These are phyloP conservation scores for Clarireedia monteithiana DNA, from an alignment of 2,329 filamentous ascomycete genomes.

Conservation along the genomic window DNA sequence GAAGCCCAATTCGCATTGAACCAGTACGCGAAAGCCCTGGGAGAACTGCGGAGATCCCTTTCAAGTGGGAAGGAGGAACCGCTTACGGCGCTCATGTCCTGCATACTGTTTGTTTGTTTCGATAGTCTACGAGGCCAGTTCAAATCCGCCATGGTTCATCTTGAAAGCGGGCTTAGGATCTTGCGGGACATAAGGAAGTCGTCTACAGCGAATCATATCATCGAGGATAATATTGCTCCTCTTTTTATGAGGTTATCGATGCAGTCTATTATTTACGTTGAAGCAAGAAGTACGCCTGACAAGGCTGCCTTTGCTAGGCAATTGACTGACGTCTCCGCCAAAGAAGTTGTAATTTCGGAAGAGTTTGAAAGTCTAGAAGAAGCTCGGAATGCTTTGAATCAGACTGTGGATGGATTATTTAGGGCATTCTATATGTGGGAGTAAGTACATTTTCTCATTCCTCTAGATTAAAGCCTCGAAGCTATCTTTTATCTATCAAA, in stretches of 20 bases:
- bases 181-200: conserved; percentile 14
- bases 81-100: conserved; percentile 18
- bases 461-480: too few species aligned
- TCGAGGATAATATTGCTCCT: conserved; percentile 21
- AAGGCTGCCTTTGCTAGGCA: conserved; percentile 15
- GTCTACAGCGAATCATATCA: conserved; percentile 13
- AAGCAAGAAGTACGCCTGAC: conserved; percentile 17
- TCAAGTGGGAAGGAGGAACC: conserved; percentile 11
- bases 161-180: conserved; percentile 25
- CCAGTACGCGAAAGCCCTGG: too few species aligned
- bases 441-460: too few species aligned
- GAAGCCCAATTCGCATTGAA: too few species aligned
- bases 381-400: conserved; percentile 18
- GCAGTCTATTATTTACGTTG: conserved; percentile 26
- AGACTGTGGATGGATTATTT: conserved; percentile 21
- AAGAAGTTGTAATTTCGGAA: conserved; percentile 13
- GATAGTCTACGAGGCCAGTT: conserved; percentile 25
- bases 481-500: too few species aligned
- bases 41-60: too few species aligned
- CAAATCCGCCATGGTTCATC: conserved; percentile 23
- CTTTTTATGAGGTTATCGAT: conserved; percentile 23
- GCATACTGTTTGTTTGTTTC: conserved; percentile 21
- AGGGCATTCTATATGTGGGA: neutral
- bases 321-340: conserved; percentile 12
- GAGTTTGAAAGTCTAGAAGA: conserved; percentile 20